Base-by-base conservation (phyloP, 306 rosid genomes). In the Cucurbita pepo region DNA sequence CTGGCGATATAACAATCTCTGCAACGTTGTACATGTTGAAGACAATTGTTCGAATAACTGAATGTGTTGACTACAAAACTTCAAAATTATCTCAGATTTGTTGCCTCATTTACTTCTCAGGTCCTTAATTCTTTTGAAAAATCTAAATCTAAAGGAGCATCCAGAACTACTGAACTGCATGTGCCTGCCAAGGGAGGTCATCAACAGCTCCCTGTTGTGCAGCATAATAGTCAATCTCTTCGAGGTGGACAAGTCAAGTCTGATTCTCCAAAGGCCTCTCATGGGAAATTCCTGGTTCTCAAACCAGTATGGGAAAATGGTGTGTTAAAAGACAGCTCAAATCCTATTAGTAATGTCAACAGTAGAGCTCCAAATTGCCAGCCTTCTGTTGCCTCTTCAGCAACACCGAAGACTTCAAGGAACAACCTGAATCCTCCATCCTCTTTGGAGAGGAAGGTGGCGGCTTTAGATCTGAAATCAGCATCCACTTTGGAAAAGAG, bases 271-370 rank as follows among this genome's bases (percentile, higher is more conserved):
- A 91, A 91, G 88, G 77, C 96, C 77, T 82, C 96, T 44, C 88
- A 77, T 61, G 96, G 96, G 58, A 94, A 94, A 87, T 91, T 87
- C 65, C 88, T 85, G 78, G 99, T 91, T 79, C 97, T 94, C 30
- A 90, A 89, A 82, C 91, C 90, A 44, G 93, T 84, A 7, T 84
- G 97, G 95, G 97, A 94, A 78, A 89, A 89, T 77, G 99, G 95
- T 57, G 80, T 77, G 51, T 22, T 47, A 0, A 94, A 89, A 84
- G 99, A 89, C 74, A 80, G 77, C 54, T 65, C 92, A 60, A 84
- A 84, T 76, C 96, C 87, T 55, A 77, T 90, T 75, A 79, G 60
- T 81, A 62, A 56, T 73, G 72, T 92, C 56, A 82, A 79, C 80
- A 75, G 75, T 79, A 90, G 78, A 83, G 81, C 88, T 21, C 84